Evolutionary conservation across 129 eudicot genomes (phyloP).

Genomic region (Heracleum sosnowskyi): DNA sequence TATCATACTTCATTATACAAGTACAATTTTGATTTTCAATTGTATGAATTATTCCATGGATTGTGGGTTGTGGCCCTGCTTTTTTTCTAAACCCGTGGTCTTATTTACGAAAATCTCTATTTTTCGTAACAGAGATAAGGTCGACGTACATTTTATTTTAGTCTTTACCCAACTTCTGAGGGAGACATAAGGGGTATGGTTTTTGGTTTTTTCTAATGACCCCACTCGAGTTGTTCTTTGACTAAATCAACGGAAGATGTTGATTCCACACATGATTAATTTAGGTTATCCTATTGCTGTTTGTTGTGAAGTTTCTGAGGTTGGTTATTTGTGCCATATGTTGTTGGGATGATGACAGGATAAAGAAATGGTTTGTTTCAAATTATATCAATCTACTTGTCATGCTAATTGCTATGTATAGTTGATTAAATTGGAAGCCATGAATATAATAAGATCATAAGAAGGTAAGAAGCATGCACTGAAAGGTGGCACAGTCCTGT

Average conservation of each 20-base stretch:
- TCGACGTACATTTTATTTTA: not conserved
- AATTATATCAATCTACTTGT: slow-evolving; percentile 17
- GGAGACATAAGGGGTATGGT: not conserved
- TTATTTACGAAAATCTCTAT: not conserved
- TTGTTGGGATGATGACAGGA: slow-evolving; percentile 6
- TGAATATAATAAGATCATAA: not conserved
- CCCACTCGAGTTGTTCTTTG: slow-evolving; percentile 21
- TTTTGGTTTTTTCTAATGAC: slow-evolving; percentile 7
- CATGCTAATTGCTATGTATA: slow-evolving; percentile 12
- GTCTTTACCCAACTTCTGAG: not conserved
- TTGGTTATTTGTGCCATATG: slow-evolving; percentile 11
- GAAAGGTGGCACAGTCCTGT: not conserved
- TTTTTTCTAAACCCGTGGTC: not conserved
- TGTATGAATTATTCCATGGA: not conserved
- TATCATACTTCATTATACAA: not conserved
- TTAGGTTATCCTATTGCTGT: slow-evolving; percentile 12
- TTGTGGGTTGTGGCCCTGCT: not conserved
- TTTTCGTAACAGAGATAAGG: not conserved
- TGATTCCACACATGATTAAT: slow-evolving; percentile 4
- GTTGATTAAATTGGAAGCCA: not conserved
- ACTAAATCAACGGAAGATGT: slow-evolving; percentile 9
- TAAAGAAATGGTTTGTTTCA: slow-evolving; percentile 18
- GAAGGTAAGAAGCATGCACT: not conserved
- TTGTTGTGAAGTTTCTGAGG: slow-evolving; percentile 1
- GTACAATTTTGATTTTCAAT: not conserved